Base-by-base conservation (phyloP, 2,329 filamentous ascomycete genomes). In the Epichloe sibirici region DNA sequence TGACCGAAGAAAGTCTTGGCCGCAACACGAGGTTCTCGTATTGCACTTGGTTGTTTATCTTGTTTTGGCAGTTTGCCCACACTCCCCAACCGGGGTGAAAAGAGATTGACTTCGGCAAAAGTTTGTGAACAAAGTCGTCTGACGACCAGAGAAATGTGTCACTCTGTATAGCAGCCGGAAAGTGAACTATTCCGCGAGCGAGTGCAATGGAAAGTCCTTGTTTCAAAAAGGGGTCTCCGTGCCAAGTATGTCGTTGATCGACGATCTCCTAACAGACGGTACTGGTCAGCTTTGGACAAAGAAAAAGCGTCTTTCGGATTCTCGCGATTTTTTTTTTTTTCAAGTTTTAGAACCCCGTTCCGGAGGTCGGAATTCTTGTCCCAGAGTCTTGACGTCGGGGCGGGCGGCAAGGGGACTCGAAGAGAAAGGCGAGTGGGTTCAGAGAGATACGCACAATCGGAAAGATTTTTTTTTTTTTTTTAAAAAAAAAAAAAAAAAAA, bases 61-160 rank as follows among this genome's bases (percentile, higher is more conserved):
- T 23, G n/a, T 28, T 53, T 51, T 49, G 53, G 49, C 50, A 40
- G 49, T 45, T 46, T 53, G 54, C 38, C 31, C 44, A 54, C 55
- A 53, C 51, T 61, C 56, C 57, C 52, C 58, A 49, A 46, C 34
- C 45, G 56, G 55, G 58, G 58, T 53, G 17, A 55, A 42, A 38
- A 44, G 47, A 44, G 31, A 45, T 44, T 15, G 31, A 38, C 35
- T 47, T 48, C 35, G 23, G 39, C 51, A 55, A 49, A 49, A 44
- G 15, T 42, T 45, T 45, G n/a, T 37, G 4, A 38, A 11, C 12
- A 31, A 37, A 50, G 43, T 28, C 51, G 48, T 50, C 28, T 31
- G 48, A 53, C 35, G 46, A 53, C 48, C 7, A 34, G 23, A 28
- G 17, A 44, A 44, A 45, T 43, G 42, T 45, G 28, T 2, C 28